These are phyloP conservation scores for Serendipita sp. DNA, from an alignment of 768 basidiomycete genomes.

Conservation along the genomic window DNA sequence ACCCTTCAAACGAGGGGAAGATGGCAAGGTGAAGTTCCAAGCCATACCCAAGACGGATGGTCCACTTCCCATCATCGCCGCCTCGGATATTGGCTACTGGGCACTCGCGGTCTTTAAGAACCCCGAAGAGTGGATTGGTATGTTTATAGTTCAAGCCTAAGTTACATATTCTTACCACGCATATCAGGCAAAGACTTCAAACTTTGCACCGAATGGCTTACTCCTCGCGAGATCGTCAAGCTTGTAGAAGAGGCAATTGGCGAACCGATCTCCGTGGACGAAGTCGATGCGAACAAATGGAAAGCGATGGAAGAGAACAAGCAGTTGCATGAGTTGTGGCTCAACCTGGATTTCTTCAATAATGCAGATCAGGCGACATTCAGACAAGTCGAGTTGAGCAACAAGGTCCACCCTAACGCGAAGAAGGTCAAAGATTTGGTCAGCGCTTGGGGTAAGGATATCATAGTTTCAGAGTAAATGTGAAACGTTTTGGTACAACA, in stretches of 20 bases:
- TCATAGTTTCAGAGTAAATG: too few relatives aligned
- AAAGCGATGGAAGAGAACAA: neutral
- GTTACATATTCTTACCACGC: neutral
- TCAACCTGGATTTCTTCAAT: neutral
- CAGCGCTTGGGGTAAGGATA: neutral
- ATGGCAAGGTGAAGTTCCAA: neutral
- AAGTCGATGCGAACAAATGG: neutral
- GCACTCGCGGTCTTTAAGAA: constrained; percentile 11
- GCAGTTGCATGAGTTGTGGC: neutral
- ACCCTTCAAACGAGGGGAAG: neutral
- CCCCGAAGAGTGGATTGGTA: constrained; percentile 10
- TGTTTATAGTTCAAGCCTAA: neutral
- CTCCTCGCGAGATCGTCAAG: neutral
- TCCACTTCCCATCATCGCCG: neutral
- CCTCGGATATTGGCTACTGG: constrained; percentile 6
- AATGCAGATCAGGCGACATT: neutral
- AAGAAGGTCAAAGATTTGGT: neutral
- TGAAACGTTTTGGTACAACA: too few relatives aligned
- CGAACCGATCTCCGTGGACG: neutral
- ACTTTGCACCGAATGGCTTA: neutral
- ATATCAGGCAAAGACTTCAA: constrained; percentile 5
- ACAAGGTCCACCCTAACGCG: neutral
- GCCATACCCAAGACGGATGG: neutral
- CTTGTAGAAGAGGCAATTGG: constrained; percentile 1
- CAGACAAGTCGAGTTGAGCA: neutral